Evolutionary conservation across 2,329 filamentous ascomycete genomes (phyloP), one percentile per base, ranked within the genome.

Genomic region (Zalaria sp.): DNA sequence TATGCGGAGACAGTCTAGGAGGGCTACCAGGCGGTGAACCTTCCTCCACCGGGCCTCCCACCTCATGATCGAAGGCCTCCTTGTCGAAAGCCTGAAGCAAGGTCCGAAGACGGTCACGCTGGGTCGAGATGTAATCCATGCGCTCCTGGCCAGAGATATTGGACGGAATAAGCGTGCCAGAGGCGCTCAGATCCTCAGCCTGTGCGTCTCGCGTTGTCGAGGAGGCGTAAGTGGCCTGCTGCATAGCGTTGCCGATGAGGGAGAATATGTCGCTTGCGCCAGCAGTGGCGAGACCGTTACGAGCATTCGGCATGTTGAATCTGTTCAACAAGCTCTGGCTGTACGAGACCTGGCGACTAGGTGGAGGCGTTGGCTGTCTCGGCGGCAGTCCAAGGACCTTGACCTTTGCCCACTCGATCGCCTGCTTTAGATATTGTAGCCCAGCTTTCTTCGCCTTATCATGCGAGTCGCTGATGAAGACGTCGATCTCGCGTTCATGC

Each of bases 401-500:
- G 50, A 84, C 81, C 54, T 81, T 81, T 49, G 91, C 63, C 56
- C 64, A 69, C 48, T 70, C 67, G 45, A 69, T 62, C 31, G 55
- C 63, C 46, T 60, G 56, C 50, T 67, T 62, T 25, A 68, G 50
- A 31, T 64, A 67, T 51, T 78, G 70, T 45, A 93, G 68, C 34
- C 89, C 88, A 34, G 84, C 78, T 10, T 77, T 69, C 63, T 80
- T 83, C 47, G 85, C 76, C 44, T 79, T 78, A 50, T 86, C 83
- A 61, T 96, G 88, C 34, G 79, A 72, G 46, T 78, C 75, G 49
- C 79, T 80, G 60, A 96, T 95, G 57, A 94, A 81, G 47, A 85
- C 77, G 57, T 98, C 91, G 61, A 98, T 96, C 50, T 84, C 77
- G 35, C 71, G 62, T 63, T 96, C 91, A 61, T 98, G 89, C 46